Percentiles rank a stretch among this genome's conserved stretches.
Evolutionary conservation across 345 rosid species (phyloP).

Genomic region (Geranium rotundifolium): DNA sequence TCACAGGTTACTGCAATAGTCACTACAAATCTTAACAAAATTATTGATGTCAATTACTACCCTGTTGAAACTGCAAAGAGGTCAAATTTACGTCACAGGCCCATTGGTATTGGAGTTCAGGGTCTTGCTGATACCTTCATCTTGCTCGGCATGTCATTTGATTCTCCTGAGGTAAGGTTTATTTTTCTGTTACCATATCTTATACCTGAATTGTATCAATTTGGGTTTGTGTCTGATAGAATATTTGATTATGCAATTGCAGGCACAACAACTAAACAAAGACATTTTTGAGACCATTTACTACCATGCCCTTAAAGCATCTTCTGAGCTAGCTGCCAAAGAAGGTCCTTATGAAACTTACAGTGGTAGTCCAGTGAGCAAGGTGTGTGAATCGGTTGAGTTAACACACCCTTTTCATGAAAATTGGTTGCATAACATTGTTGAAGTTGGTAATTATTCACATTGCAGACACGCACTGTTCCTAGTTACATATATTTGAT

Average conservation of each 20-base stretch:
- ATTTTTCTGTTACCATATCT: not conserved
- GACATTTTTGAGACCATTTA: constrained; percentile 93
- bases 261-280: constrained; percentile 82
- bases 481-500: constrained; percentile 1
- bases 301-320: constrained; percentile 69
- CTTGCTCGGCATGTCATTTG: constrained; percentile 86
- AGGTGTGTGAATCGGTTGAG: constrained; percentile 31
- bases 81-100: constrained; percentile 77
- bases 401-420: no score
- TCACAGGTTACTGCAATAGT: constrained; percentile 53
- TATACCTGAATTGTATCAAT: not conserved
- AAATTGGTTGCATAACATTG: no score
- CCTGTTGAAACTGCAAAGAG: constrained; percentile 84
- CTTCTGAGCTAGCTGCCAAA: constrained; percentile 51
- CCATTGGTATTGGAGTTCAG: constrained; percentile 90
- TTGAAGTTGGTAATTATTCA: no score
- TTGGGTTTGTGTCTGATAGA: constrained; percentile 11
- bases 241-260: constrained; percentile 11
- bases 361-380: constrained; percentile 81
- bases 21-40: constrained; percentile 67
- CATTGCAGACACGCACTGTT: not conserved
- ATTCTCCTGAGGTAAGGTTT: constrained; percentile 61
- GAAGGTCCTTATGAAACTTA: constrained; percentile 81
- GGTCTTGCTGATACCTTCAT: constrained; percentile 93
- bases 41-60: constrained; percentile 83